Base-by-base conservation (phyloP, 768 basidiomycete species). In the Serpula lacrymans region DNA sequence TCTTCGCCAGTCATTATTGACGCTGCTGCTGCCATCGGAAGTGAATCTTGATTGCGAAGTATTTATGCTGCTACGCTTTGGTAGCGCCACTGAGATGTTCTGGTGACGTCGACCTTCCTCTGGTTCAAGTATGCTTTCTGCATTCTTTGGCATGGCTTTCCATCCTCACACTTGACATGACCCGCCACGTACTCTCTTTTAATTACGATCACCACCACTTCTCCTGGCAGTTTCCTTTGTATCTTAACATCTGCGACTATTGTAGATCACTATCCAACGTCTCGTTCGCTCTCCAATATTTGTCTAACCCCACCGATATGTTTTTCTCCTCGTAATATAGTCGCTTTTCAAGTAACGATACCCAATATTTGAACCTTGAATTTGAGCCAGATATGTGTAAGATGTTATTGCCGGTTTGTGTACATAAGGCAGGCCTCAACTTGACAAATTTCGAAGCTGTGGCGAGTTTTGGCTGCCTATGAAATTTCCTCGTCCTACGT, bases 151-250 rank as follows among this genome's bases (percentile, higher is more conserved):
- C 37, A 37, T 27, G 37, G 22, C 49, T 49, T 47, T 58, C 49
- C 50, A 54, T 64, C 60, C 60, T 62, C 62, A 34, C 32, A 32
- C 34, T 26, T 36, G 28, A 32, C 41, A 48, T 43, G 39, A 34
- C 43, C 23, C 12, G 30, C 43, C 48, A 33, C 7, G 17, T 34
- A 22, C 20, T 35, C 22, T 42, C 29, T 42, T 34, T 34, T 26
- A 20, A 45, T 39, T 31, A 35, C 32, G 33, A 18, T 36, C 43
- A 22, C n/a, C n/a, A n/a, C n/a, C 37, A 26, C 26, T 38, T 26
- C 18, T 31, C 17, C 40, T 42, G 41, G 18, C 26, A 23, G 13
- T 22, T 25, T 21, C n/a, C 32, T 39, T 34, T 45, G 54, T 54
- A 50, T 37, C 34, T 39, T 48, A 34, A 31, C 16, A 24, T 21